phyloP scores from a whole-genome alignment of 2,329 filamentous ascomycete species.

The Onygenales sp. region DNA sequence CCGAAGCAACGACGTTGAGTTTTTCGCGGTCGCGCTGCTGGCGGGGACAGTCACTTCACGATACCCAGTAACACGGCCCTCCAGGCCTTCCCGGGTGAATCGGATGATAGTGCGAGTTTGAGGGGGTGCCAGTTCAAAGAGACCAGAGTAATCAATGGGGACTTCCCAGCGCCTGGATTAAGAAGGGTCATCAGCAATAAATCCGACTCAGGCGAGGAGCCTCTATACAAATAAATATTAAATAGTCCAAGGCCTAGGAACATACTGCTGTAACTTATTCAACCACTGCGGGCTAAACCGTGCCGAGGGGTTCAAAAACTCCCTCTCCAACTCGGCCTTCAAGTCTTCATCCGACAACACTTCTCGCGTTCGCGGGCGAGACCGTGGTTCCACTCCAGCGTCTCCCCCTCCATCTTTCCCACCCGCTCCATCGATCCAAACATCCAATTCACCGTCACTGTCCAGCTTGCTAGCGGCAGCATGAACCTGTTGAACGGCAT shows the following conservation, averaged over 20 bases:
- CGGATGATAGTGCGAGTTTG: constrained; percentile 92
- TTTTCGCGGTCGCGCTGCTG: constrained; percentile 83
- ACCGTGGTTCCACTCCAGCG: neutral
- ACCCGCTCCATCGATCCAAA: neutral
- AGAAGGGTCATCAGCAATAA: neutral
- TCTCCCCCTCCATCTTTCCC: constrained; percentile 5
- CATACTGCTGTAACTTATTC: constrained; percentile 70
- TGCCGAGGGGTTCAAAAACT: constrained; percentile 69
- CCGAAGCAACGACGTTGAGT: constrained; percentile 78
- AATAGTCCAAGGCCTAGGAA: neutral
- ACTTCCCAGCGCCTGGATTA: constrained; percentile 61
- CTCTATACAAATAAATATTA: too few relatives aligned
- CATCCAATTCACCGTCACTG: neutral
- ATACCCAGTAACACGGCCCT: constrained; percentile 88
- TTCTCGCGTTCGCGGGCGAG: constrained; percentile 4
- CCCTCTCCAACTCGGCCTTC: constrained; percentile 61
- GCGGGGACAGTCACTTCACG: constrained; percentile 87
- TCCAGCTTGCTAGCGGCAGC: neutral
- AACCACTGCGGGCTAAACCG: constrained; percentile 80
- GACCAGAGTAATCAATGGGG: constrained; percentile 66
- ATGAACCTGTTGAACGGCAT: neutral
- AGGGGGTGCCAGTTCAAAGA: constrained; percentile 80
- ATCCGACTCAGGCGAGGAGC: constrained; percentile 4
- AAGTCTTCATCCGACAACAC: constrained; percentile 48
- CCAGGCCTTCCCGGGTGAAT: constrained; percentile 82